A percentile compares a stretch with the other conserved stretches of the same genome.
phyloP scores from a whole-genome alignment of 371 early-diverging fungal genomes.

The Mortierella sp. region DNA sequence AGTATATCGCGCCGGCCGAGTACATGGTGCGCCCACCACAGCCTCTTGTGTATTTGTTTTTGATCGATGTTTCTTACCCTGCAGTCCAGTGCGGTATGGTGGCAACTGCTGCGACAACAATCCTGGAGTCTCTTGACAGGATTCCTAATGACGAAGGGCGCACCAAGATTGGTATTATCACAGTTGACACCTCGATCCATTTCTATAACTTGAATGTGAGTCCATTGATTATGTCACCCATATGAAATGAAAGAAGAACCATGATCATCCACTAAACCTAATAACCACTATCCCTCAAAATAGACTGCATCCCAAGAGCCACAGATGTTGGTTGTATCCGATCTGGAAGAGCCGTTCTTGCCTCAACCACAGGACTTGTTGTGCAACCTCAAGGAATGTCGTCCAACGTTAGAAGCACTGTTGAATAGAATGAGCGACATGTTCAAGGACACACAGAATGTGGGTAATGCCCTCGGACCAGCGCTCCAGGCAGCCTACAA shows the following conservation, averaged over 20 bases:
- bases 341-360: conserved; percentile 90
- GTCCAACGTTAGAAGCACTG: conserved; percentile 75
- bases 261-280: too few relatives aligned
- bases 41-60: conserved; percentile 92
- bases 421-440: conserved; percentile 83
- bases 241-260: too few relatives aligned
- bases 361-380: conserved; percentile 90
- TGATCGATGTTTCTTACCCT: conserved; percentile 93
- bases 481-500: conserved; percentile 90
- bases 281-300: too few relatives aligned
- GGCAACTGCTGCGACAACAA: conserved; percentile 82
- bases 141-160: conserved; percentile 93
- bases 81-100: conserved; percentile 87
- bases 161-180: conserved; percentile 90
- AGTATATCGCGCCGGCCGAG: conserved; percentile 94
- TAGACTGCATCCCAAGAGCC: conserved; percentile 76
- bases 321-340: conserved; percentile 93
- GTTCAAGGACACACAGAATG: conserved; percentile 85
- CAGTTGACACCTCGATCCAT: conserved; percentile 90
- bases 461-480: conserved; percentile 84
- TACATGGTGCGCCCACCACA: conserved; percentile 96
- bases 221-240: too few relatives aligned
- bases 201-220: conserved; percentile 86
- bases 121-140: conserved; percentile 85
- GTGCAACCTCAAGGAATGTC: conserved; percentile 86